Evolutionary conservation across 2,329 filamentous ascomycete genomes (phyloP).

Genomic region (Cyanodermella asteris): DNA sequence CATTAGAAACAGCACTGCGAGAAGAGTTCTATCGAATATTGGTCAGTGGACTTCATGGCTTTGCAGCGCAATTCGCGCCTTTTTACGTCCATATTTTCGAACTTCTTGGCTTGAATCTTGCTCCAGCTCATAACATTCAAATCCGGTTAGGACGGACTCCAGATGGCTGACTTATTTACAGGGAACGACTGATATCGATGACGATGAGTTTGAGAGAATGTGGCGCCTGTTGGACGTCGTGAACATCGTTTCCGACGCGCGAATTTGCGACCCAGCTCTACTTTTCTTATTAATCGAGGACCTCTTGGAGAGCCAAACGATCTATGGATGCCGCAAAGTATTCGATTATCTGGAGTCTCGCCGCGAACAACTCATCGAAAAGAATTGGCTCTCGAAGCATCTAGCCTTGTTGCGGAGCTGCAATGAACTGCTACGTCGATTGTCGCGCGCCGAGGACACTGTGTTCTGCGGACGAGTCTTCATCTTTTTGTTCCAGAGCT

Average conservation of each 20-base stretch:
- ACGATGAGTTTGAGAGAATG: conserved; percentile 56
- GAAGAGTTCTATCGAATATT: too few relatives aligned
- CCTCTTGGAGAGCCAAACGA: conserved; percentile 85
- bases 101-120: too few relatives aligned
- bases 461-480: conserved; percentile 95
- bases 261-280: conserved; percentile 53
- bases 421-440: conserved; percentile 77
- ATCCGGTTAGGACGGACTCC: too few relatives aligned
- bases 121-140: too few relatives aligned
- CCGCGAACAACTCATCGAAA: conserved; percentile 61
- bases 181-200: conserved; percentile 53
- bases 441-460: conserved; percentile 91
- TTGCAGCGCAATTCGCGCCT: too few relatives aligned
- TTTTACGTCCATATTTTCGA: too few relatives aligned
- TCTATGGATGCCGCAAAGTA: conserved; percentile 69
- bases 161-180: too few relatives aligned
- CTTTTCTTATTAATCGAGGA: conserved; percentile 86
- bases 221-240: conserved; percentile 91
- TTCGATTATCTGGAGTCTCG: conserved; percentile 93
- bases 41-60: too few relatives aligned
- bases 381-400: conserved; percentile 61
- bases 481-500: conserved; percentile 96
- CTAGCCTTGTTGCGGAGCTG: conserved; percentile 81
- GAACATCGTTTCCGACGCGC: conserved; percentile 67
- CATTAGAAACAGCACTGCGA: too few relatives aligned